Percentiles rank a stretch among this genome's conserved stretches.
These are phyloP conservation scores for Chlorociboria aeruginascens DNA, from an alignment of 495 filamentous ascomycete species.

Conservation along the genomic window DNA sequence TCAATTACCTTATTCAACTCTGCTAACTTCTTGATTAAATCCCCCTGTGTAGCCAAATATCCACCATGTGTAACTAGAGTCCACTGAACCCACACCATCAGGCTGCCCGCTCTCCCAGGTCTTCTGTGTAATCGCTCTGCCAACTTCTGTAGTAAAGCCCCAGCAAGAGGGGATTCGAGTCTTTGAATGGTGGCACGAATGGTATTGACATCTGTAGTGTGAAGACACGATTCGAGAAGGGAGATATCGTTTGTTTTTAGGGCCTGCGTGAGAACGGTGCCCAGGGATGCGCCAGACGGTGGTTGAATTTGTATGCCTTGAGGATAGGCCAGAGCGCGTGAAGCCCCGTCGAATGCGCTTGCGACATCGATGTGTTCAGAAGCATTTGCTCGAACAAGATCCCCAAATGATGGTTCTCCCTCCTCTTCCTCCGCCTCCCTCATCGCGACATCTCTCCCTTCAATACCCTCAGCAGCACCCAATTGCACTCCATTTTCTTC, in stretches of 20 bases:
- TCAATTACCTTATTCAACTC: conserved; percentile 75
- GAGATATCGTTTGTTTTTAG: conserved; percentile 80
- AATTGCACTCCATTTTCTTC: conserved; percentile 19
- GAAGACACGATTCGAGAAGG: conserved; percentile 86
- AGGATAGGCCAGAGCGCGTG: conserved; percentile 6
- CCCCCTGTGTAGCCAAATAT: conserved; percentile 70
- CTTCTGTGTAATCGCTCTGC: conserved; percentile 78
- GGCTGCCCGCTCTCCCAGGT: conserved; percentile 75
- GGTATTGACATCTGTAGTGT: conserved; percentile 56
- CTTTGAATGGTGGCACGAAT: conserved; percentile 83
- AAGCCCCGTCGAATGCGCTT: conserved; percentile 35
- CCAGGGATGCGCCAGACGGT: conserved; percentile 68
- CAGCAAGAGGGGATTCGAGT: conserved; percentile 72
- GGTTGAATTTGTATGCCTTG: conserved; percentile 30
- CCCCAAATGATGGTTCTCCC: conserved; percentile 73
- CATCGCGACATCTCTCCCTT: conserved; percentile 22
- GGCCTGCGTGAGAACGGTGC: conserved; percentile 82
- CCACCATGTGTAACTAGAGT: conserved; percentile 90
- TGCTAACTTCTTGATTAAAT: conserved; percentile 61
- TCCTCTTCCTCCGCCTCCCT: conserved; percentile 31
- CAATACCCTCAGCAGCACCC: conserved; percentile 24
- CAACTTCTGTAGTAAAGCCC: conserved; percentile 64
- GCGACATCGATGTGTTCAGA: conserved; percentile 68
- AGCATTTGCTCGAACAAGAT: conserved; percentile 61
- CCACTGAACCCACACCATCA: conserved; percentile 97